Percentiles rank a stretch among this genome's conserved stretches.
These are phyloP conservation scores for Emydomyces testavorans DNA, from an alignment of 2,329 filamentous ascomycete species.

Conservation along the genomic window DNA sequence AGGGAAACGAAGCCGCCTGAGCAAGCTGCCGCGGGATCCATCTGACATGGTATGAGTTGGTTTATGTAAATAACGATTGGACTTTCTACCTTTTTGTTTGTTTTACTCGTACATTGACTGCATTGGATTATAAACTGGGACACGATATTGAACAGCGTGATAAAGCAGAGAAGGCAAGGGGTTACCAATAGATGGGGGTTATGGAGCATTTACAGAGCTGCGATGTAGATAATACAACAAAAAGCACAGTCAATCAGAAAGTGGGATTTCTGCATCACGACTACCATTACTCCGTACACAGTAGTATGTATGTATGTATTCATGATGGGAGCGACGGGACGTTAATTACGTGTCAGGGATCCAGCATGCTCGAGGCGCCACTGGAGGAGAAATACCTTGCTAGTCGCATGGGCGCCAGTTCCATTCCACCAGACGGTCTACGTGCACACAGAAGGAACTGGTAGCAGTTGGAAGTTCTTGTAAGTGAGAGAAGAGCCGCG, in stretches of 20 bases:
- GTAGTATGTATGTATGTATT: too few relatives aligned
- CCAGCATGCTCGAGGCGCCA: too few relatives aligned
- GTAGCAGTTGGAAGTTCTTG: too few relatives aligned
- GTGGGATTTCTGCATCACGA: too few relatives aligned
- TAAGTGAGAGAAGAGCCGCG: too few relatives aligned
- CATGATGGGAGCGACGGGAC: too few relatives aligned
- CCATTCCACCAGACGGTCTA: too few relatives aligned
- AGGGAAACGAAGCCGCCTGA: constrained; percentile 10
- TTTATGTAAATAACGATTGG: not conserved
- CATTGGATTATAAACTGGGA: not conserved
- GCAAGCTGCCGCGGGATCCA: constrained; percentile 9
- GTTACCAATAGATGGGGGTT: not conserved
- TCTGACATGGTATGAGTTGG: constrained; percentile 13
- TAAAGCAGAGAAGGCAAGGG: not conserved
- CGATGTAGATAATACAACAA: not conserved
- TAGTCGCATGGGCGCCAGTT: too few relatives aligned
- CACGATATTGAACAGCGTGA: not conserved
- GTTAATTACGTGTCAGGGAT: too few relatives aligned
- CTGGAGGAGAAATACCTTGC: too few relatives aligned
- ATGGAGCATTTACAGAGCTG: not conserved
- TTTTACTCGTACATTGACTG: not conserved
- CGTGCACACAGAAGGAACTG: too few relatives aligned
- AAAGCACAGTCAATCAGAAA: constrained; percentile 1
- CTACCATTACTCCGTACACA: too few relatives aligned
- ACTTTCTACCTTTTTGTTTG: constrained; percentile 2